phyloP scores from a whole-genome alignment of 2,329 filamentous ascomycete species.

The Chrysoporthe austroafricana region DNA sequence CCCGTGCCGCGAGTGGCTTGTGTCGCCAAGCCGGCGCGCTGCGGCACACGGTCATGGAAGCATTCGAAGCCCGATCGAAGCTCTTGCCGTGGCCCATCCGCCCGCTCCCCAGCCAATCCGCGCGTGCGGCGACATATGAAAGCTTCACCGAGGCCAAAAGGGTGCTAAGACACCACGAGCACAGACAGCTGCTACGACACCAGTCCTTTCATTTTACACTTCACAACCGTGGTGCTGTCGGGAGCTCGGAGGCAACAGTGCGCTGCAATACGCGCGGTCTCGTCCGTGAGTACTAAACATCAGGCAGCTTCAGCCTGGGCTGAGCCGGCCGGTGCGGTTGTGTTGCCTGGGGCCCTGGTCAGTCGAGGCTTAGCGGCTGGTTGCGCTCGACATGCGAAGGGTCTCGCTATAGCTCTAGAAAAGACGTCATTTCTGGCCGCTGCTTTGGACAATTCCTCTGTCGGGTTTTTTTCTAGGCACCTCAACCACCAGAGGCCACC shows the following conservation, averaged over 20 bases:
- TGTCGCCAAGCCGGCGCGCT: constrained; percentile 17
- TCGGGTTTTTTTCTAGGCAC: neutral
- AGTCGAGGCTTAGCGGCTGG: neutral
- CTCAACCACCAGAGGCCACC: neutral
- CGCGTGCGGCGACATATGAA: neutral
- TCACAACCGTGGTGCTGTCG: neutral
- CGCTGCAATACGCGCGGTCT: constrained; percentile 21
- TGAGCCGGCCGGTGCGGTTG: constrained; percentile 23
- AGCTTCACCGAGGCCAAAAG: constrained; percentile 15
- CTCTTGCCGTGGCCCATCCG: neutral
- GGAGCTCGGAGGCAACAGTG: neutral
- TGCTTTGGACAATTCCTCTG: neutral
- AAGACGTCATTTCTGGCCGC: neutral
- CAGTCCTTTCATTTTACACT: constrained; percentile 8
- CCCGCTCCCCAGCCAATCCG: neutral
- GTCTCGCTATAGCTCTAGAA: neutral
- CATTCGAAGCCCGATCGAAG: constrained; percentile 20
- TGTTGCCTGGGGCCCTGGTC: constrained; percentile 25
- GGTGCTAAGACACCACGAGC: neutral
- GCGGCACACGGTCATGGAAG: constrained; percentile 23
- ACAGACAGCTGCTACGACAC: neutral
- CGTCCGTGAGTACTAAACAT: constrained; percentile 25
- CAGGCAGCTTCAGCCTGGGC: constrained; percentile 36
- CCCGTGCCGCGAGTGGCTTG: constrained; percentile 18
- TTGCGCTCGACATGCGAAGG: constrained; percentile 11